Base-by-base conservation (phyloP, 129 eudicot genomes). In the Centella asiatica region DNA sequence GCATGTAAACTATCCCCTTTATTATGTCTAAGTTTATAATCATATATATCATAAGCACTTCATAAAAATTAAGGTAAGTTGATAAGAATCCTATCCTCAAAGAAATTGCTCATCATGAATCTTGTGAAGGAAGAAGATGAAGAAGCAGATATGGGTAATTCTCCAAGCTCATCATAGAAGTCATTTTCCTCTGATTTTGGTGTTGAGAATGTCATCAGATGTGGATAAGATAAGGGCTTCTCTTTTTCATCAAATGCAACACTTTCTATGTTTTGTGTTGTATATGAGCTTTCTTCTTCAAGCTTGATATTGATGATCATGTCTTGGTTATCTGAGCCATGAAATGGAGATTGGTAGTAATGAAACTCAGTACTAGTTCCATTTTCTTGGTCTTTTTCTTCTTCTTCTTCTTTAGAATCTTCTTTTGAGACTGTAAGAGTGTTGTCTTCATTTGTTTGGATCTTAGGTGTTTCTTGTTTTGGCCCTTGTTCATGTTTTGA, bases 141-240 rank as follows among this genome's bases (percentile, higher is more conserved):
- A 11, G 90, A 83, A 39, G 89, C 77, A 44, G 95, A 67, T 57
- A 74, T 69, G 51, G 90, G 90, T 53, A 86, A 72, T 65, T 86
- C 95, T 72, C 79, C 95, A 32, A 86, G 90, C 78, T 86, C 95
- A 71, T 86, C 90, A 29, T 72, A 86, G 63, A 86, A 83, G 79
- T 86, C 95, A 65, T 86, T 73, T 71, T 80, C 95, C 51, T 80
- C 87, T 20, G 78, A 52, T 72, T 70, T 76, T 10, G 71, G 24
- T 12, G 75, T 40, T 44, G 83, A 74, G 53, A 77, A 73, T 19
- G 64, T 74, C 81, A 77, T 71, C 45, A 54, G 74, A 57, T 73
- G 73, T 1, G 82, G 83, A 44, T 56, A 76, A 7, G 65, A 67
- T 26, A 72, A 72, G 14, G 79, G 85, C 37, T 46, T 46, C 51